Percentiles rank a stretch among this genome's conserved stretches.
phyloP scores from a whole-genome alignment of 345 rosid species.

The Heritiera fomes region DNA sequence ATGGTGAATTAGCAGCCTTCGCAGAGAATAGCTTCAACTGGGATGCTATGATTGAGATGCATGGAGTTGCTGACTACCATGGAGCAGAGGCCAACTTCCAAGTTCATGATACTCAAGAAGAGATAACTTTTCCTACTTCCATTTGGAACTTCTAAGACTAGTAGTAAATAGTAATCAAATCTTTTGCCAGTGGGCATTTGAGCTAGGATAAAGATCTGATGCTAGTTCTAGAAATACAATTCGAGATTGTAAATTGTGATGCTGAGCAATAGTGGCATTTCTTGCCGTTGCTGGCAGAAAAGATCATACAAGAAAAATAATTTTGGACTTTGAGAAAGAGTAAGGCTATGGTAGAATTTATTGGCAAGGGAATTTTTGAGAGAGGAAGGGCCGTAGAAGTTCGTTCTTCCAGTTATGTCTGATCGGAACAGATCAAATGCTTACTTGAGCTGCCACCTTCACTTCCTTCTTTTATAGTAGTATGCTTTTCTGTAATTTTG shows the following conservation, averaged over 20 bases:
- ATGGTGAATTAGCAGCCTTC: conserved; percentile 38
- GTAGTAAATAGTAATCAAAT: neutral
- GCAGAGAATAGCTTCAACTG: conserved; percentile 56
- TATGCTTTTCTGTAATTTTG: neutral
- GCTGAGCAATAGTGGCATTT: neutral
- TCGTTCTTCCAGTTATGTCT: neutral
- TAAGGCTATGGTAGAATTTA: neutral
- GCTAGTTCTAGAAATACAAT: neutral
- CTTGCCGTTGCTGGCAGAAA: conserved; percentile 2
- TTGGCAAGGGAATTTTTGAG: neutral
- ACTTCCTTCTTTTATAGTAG: neutral
- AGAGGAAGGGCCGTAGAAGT: neutral
- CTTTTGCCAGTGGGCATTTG: neutral
- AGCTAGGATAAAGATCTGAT: conserved; percentile 14
- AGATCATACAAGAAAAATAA: neutral
- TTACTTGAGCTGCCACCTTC: neutral
- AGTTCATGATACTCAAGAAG: conserved; percentile 55
- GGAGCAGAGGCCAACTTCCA: conserved; percentile 44
- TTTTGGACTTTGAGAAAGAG: conserved; percentile 9
- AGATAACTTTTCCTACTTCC: conserved; percentile 50
- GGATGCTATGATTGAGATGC: conserved; percentile 69
- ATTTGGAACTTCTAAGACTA: conserved; percentile 61
- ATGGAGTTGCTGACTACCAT: conserved; percentile 36
- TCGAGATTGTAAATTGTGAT: too few relatives aligned
- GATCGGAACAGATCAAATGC: neutral